A percentile compares a stretch with the other conserved stretches of the same genome.
Evolutionary conservation across 225 moss, liverwort and hornwort species (phyloP).

Genomic region (Anthoceros angustus): DNA sequence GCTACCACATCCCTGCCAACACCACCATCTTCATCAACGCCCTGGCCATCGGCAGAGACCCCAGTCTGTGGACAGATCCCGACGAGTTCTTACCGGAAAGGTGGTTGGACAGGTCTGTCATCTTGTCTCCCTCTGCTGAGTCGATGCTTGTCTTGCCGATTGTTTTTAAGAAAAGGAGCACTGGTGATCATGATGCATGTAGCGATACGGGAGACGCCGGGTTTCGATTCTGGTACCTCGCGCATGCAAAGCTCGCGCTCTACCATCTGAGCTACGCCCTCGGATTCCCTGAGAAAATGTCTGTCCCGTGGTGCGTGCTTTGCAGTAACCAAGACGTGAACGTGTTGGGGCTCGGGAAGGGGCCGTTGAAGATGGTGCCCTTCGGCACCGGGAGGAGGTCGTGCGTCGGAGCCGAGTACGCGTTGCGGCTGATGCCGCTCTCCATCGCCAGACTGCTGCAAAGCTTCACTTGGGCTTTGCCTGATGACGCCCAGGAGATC

Average conservation of each 20-base stretch:
- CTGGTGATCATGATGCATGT: too few relatives aligned
- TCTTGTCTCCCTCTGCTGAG: too few relatives aligned
- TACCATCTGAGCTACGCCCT: too few relatives aligned
- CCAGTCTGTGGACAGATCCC: slow-evolving; percentile 16
- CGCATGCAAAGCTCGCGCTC: too few relatives aligned
- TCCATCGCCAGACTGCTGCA: not conserved
- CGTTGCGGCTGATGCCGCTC: not conserved
- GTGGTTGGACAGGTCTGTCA: slow-evolving; percentile 10
- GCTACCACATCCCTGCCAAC: slow-evolving; percentile 30
- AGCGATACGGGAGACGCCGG: too few relatives aligned
- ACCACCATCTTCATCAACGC: slow-evolving; percentile 29
- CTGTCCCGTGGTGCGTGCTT: too few relatives aligned
- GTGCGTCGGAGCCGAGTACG: not conserved
- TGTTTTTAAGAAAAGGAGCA: too few relatives aligned
- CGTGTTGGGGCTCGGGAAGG: not conserved
- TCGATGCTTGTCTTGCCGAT: too few relatives aligned
- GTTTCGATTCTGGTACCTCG: too few relatives aligned
- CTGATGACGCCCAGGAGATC: not conserved
- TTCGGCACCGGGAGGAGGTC: not conserved
- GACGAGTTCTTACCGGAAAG: slow-evolving; percentile 35
- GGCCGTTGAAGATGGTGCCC: not conserved
- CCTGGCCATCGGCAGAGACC: slow-evolving; percentile 32
- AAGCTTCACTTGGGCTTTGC: not conserved
- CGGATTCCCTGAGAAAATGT: too few relatives aligned
- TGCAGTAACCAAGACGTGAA: too few relatives aligned